Conservation (phyloP, 345 rosid genomes). For the Linum tenue region DNA sequence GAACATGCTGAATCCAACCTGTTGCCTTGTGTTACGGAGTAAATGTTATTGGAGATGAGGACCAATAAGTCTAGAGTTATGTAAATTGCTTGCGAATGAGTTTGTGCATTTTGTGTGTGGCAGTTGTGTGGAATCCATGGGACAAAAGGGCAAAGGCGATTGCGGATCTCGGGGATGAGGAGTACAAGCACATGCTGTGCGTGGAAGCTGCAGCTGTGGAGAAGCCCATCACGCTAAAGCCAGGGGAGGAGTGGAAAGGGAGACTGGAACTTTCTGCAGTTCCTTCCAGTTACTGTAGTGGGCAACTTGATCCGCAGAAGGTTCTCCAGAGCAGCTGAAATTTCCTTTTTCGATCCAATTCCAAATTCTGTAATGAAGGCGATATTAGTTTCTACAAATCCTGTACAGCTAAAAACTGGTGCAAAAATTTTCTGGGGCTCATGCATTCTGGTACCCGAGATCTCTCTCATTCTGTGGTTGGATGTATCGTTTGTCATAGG, state of each 20-base stretch:
- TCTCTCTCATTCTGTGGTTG: too few relatives aligned
- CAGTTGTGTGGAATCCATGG: conserved; percentile 28
- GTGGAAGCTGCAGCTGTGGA: conserved; percentile 17
- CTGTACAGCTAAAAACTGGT: background rate
- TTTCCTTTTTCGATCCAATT: background rate
- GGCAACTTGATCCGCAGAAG: conserved; percentile 13
- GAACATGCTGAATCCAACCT: background rate
- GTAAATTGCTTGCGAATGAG: too few relatives aligned
- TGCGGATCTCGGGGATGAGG: conserved; percentile 19
- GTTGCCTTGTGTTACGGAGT: background rate
- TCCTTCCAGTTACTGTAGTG: conserved; percentile 23
- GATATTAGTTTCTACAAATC: too few relatives aligned
- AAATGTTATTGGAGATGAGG: background rate
- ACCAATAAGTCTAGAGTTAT: background rate
- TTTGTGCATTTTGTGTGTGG: background rate
- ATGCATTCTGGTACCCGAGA: too few relatives aligned
- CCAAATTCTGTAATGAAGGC: background rate
- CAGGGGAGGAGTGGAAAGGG: conserved; percentile 24
- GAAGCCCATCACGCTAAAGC: conserved; percentile 20
- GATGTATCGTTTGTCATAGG: too few relatives aligned
- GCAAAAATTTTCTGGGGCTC: too few relatives aligned
- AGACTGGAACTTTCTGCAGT: conserved; percentile 19
- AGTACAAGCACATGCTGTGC: conserved; percentile 19
- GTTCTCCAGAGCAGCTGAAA: conserved; percentile 1
- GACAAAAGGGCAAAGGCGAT: conserved; percentile 23